phyloP scores from a whole-genome alignment of 148 eudicot genomes.

The Amaranthus cruentus region DNA sequence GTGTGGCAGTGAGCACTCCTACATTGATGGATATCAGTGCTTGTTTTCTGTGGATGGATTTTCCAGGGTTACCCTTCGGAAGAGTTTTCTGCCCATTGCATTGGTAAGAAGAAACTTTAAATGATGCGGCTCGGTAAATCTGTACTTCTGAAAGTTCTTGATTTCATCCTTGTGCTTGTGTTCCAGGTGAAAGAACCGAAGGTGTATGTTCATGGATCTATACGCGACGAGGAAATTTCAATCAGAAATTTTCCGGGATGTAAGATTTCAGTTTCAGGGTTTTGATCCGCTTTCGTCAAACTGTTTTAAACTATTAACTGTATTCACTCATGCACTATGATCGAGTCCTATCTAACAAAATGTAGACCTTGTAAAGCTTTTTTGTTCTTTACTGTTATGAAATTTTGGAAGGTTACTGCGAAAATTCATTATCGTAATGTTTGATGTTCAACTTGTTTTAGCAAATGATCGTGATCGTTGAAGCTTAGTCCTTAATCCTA shows the following conservation, averaged over 20 bases:
- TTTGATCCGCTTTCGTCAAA: background rate
- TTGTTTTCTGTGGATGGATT: conserved; percentile 56
- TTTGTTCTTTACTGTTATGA: too few species aligned
- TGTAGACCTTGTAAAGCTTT: too few species aligned
- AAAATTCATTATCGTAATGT: too few species aligned
- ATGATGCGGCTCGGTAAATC: background rate
- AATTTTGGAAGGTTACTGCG: too few species aligned
- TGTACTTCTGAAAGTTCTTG: background rate
- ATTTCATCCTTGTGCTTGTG: background rate
- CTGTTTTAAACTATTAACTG: too few species aligned
- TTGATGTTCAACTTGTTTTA: too few species aligned
- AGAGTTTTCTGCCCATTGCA: conserved; percentile 57
- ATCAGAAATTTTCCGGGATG: conserved; percentile 64
- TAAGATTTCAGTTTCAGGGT: conserved; percentile 3
- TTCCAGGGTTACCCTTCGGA: conserved; percentile 40
- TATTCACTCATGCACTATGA: too few species aligned
- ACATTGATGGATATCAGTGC: conserved; percentile 62
- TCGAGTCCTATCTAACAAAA: too few species aligned
- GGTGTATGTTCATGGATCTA: conserved; percentile 58
- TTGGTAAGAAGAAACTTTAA: conserved; percentile 45
- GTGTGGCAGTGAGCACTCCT: conserved; percentile 46
- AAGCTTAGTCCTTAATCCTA: background rate
- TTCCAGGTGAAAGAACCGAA: conserved; percentile 70
- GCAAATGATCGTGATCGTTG: too few species aligned
- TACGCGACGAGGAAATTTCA: conserved; percentile 31